A percentile compares a stretch with the other conserved stretches of the same genome.
phyloP scores from a whole-genome alignment of 2,329 filamentous ascomycete genomes.

The Acarospora socialis region DNA sequence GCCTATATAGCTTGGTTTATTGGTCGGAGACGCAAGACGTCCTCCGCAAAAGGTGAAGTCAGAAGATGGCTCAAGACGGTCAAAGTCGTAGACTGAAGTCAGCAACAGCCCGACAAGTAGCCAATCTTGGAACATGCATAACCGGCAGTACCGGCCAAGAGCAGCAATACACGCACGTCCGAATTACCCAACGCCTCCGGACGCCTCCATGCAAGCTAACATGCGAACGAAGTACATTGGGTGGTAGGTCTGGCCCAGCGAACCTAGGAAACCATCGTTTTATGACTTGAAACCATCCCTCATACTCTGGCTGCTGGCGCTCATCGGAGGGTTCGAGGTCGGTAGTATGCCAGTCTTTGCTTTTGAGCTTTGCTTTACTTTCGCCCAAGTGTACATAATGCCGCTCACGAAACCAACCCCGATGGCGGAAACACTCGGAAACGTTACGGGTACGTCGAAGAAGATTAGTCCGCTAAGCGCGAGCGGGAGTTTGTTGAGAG shows the following conservation, averaged over 20 bases:
- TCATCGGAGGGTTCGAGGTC: constrained; percentile 54
- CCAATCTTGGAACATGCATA: too few species aligned
- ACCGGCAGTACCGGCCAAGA: too few species aligned
- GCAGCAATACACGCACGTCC: too few species aligned
- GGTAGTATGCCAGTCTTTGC: constrained; percentile 52
- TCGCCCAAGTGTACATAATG: constrained; percentile 76
- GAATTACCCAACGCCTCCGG: constrained; percentile 8
- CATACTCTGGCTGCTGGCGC: constrained; percentile 82
- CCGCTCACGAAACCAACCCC: constrained; percentile 82
- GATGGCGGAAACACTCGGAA: constrained; percentile 85
- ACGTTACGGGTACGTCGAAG: constrained; percentile 85
- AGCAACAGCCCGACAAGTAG: too few species aligned
- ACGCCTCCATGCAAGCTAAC: constrained; percentile 55
- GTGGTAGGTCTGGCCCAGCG: neutral
- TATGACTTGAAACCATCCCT: constrained; percentile 67
- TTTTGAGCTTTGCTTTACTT: constrained; percentile 61
- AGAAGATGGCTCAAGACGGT: too few species aligned
- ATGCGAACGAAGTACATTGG: neutral
- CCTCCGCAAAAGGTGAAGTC: too few species aligned
- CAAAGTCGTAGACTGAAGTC: too few species aligned
- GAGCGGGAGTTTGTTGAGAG: constrained; percentile 94
- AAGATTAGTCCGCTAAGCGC: constrained; percentile 85
- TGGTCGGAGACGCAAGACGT: too few species aligned
- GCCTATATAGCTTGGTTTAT: too few species aligned
- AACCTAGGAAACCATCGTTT: constrained; percentile 8